Evolutionary conservation across 2,329 filamentous ascomycete species (phyloP).

Genomic region (Stemphylium lycopersici): DNA sequence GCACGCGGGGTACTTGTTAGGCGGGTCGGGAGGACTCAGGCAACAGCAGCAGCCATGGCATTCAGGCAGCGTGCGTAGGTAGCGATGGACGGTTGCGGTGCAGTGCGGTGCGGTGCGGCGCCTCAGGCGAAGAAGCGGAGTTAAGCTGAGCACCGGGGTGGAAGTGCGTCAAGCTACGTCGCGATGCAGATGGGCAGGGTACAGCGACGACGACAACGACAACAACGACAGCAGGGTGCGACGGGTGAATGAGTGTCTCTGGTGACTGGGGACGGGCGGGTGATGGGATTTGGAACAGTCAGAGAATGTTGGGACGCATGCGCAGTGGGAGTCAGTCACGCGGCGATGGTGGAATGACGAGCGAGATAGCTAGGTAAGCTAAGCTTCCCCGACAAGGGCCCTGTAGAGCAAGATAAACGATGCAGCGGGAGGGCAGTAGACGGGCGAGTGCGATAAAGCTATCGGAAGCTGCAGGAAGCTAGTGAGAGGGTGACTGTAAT

Average conservation of each 20-base stretch:
- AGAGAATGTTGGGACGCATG: slow-evolving; percentile 33
- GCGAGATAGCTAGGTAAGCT: slow-evolving; percentile 28
- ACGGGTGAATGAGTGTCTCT: not conserved
- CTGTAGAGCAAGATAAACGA: slow-evolving; percentile 15
- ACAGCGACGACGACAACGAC: not conserved
- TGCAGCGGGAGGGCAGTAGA: slow-evolving; percentile 9
- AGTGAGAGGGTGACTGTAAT: slow-evolving; percentile 13
- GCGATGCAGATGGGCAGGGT: slow-evolving; percentile 6
- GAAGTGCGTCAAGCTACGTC: slow-evolving; percentile 12
- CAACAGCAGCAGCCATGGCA: slow-evolving; percentile 48
- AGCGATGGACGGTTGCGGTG: slow-evolving; percentile 15
- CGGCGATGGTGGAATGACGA: slow-evolving; percentile 45
- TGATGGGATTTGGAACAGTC: slow-evolving; percentile 21
- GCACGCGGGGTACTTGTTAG: slow-evolving; percentile 31
- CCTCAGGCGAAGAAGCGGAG: slow-evolving; percentile 22
- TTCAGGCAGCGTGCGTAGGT: slow-evolving; percentile 25
- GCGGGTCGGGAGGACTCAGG: slow-evolving; percentile 36
- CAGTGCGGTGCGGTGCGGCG: slow-evolving; percentile 9
- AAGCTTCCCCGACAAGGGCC: slow-evolving; percentile 20
- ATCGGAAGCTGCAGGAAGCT: slow-evolving; percentile 22
- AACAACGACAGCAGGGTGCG: not conserved
- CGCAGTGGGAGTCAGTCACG: slow-evolving; percentile 34
- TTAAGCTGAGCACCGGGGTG: slow-evolving; percentile 42
- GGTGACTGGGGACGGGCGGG: slow-evolving; percentile 5
- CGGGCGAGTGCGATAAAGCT: slow-evolving; percentile 12